phyloP scores from a whole-genome alignment of 2,329 filamentous ascomycete species.

The Sphaceloma murrayae region DNA sequence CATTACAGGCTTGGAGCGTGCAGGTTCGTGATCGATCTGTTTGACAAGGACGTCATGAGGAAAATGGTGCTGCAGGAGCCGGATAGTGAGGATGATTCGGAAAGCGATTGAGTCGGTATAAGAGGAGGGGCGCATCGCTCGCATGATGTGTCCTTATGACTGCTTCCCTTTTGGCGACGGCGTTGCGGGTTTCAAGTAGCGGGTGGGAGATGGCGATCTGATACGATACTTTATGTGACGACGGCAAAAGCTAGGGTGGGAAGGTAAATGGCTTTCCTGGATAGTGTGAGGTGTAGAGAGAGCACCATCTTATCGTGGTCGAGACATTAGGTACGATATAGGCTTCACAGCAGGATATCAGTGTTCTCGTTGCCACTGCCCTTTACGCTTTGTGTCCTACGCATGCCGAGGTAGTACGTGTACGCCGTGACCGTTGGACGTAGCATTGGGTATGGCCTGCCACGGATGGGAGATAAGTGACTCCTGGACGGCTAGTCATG shows the following conservation, averaged over 20 bases:
- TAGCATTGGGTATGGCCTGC: too few species aligned
- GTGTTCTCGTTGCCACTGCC: too few species aligned
- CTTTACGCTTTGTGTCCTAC: too few species aligned
- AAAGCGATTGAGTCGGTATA: not conserved
- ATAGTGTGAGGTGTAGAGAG: not conserved
- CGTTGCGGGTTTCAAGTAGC: not conserved
- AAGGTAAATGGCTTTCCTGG: not conserved
- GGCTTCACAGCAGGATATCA: too few species aligned
- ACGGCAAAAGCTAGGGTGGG: not conserved
- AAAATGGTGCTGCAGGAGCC: conserved; percentile 75
- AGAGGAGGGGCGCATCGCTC: conserved; percentile 2
- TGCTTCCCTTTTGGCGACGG: not conserved
- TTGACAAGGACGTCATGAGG: conserved; percentile 80
- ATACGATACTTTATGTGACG: not conserved
- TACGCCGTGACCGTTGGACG: too few species aligned
- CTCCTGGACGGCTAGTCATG: too few species aligned
- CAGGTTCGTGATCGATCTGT: conserved; percentile 85
- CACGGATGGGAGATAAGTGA: too few species aligned
- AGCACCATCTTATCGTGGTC: not conserved
- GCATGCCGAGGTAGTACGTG: too few species aligned
- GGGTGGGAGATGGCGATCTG: not conserved
- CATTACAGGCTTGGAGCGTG: conserved; percentile 81
- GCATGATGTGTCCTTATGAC: not conserved
- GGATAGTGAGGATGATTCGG: conserved; percentile 27
- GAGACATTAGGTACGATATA: not conserved